A percentile compares a stretch with the other conserved stretches of the same genome.
These are phyloP conservation scores for Citrus unshiu DNA, from an alignment of 345 rosid species.

Conservation along the genomic window DNA sequence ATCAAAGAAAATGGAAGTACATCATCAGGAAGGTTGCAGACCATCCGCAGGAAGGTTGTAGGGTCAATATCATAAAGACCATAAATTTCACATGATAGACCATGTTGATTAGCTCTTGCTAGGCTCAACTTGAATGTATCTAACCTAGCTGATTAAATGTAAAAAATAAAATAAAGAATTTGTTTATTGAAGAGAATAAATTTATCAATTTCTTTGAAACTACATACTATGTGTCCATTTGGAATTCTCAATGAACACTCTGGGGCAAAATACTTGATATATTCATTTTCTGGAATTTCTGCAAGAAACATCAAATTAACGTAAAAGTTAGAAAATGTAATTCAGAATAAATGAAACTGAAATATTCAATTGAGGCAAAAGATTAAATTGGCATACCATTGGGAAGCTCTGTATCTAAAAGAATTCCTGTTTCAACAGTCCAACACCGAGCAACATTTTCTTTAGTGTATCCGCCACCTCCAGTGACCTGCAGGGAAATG, in stretches of 20 bases:
- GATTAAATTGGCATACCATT: constrained; percentile 44
- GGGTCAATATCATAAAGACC: not conserved
- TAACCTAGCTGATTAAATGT: constrained; percentile 1
- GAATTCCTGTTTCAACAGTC: constrained; percentile 93
- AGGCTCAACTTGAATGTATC: not conserved
- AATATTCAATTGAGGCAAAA: not conserved
- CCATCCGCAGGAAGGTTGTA: not conserved
- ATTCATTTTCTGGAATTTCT: constrained; percentile 94
- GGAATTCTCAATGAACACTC: constrained; percentile 84
- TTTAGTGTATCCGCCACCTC: constrained; percentile 98
- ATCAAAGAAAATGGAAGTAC: constrained; percentile 16
- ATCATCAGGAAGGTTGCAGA: not conserved
- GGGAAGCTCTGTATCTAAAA: constrained; percentile 86
- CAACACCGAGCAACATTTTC: constrained; percentile 99
- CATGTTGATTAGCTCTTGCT: not conserved
- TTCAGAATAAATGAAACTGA: not conserved
- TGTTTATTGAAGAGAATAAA: not conserved
- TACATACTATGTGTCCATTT: constrained; percentile 71
- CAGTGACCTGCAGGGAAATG: constrained; percentile 66
- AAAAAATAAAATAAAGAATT: not conserved
- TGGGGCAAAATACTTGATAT: constrained; percentile 82
- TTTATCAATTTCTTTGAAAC: not conserved
- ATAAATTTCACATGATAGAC: not conserved
- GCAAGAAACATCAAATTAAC: constrained; percentile 23
- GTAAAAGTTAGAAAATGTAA: not conserved